Evolutionary conservation across 495 filamentous ascomycete species (phyloP).

Genomic region (Aspergillus homomorphus): DNA sequence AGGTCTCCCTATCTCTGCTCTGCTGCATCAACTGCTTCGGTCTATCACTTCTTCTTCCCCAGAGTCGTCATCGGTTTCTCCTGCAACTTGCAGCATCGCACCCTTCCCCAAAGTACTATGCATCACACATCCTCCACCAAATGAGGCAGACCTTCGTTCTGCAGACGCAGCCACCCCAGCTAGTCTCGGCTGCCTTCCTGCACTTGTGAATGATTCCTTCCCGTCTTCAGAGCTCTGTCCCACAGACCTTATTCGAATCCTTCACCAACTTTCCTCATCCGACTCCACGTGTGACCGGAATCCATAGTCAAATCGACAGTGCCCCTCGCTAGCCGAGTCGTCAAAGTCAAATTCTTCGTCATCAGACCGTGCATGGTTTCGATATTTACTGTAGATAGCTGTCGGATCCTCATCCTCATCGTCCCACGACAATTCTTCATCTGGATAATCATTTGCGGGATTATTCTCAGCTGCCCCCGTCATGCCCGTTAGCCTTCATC

Average conservation of each 20-base stretch:
- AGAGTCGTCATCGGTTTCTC: neutral
- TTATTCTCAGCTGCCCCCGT: conserved; percentile 54
- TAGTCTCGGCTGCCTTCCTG: conserved; percentile 11
- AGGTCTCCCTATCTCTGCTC: neutral
- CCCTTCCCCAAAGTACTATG: conserved; percentile 1
- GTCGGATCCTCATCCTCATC: conserved; percentile 53
- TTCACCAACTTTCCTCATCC: conserved; percentile 33
- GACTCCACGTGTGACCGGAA: conserved; percentile 29
- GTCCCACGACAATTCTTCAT: conserved; percentile 58
- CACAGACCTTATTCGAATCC: neutral
- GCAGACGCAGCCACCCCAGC: conserved; percentile 21
- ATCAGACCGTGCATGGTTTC: conserved; percentile 41
- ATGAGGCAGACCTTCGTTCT: conserved; percentile 1
- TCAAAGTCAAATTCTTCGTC: conserved; percentile 56
- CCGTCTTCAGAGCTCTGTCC: neutral
- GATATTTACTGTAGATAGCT: conserved; percentile 46
- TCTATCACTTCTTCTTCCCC: neutral
- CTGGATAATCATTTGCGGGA: conserved; percentile 65
- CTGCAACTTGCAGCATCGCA: neutral
- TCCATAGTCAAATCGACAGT: conserved; percentile 24
- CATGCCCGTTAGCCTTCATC: conserved; percentile 9
- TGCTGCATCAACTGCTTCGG: neutral
- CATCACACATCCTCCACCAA: neutral
- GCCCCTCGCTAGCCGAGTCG: conserved; percentile 45
- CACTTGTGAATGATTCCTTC: neutral